Evolutionary conservation across 768 basidiomycete species (phyloP).

Genomic region (Kondoa subrosea): DNA sequence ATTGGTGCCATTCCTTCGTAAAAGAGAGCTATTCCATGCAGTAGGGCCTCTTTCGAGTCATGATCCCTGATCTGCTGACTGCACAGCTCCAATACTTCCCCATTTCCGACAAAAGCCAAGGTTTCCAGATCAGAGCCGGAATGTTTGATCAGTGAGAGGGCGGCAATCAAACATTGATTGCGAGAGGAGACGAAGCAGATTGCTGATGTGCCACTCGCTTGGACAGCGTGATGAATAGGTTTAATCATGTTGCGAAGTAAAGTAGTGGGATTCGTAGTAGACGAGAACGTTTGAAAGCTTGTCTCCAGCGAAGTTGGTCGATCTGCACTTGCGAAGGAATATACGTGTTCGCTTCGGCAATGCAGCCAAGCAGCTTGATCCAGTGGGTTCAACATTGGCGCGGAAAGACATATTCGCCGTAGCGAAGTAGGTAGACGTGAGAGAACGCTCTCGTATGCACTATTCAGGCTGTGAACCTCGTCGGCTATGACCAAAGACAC

Average conservation of each 20-base stretch:
- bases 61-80: conserved; percentile 46
- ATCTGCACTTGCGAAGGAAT: conserved; percentile 64
- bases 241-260: conserved; percentile 84
- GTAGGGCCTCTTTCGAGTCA: conserved; percentile 51
- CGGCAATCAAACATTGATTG: conserved; percentile 45
- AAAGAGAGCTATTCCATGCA: conserved; percentile 75
- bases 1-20: conserved; percentile 50
- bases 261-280: conserved; percentile 58
- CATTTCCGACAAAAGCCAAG: conserved; percentile 31
- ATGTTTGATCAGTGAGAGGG: conserved; percentile 68
- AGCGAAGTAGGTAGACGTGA: conserved; percentile 51
- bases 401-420: conserved; percentile 60
- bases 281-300: conserved; percentile 59
- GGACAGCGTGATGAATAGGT: conserved; percentile 63
- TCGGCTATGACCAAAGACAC: conserved; percentile 39
- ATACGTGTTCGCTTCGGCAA: conserved; percentile 46
- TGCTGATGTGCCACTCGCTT: conserved; percentile 35
- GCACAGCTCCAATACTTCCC: conserved; percentile 46
- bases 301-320: conserved; percentile 61
- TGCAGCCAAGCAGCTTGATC: conserved; percentile 72
- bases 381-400: conserved; percentile 60
- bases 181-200: conserved; percentile 82
- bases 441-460: conserved; percentile 64
- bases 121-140: conserved; percentile 55
- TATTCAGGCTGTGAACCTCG: conserved; percentile 64